Evolutionary conservation across 495 filamentous ascomycete genomes (phyloP), one percentile per base, ranked within the genome.

Genomic region (Platismatia glauca): DNA sequence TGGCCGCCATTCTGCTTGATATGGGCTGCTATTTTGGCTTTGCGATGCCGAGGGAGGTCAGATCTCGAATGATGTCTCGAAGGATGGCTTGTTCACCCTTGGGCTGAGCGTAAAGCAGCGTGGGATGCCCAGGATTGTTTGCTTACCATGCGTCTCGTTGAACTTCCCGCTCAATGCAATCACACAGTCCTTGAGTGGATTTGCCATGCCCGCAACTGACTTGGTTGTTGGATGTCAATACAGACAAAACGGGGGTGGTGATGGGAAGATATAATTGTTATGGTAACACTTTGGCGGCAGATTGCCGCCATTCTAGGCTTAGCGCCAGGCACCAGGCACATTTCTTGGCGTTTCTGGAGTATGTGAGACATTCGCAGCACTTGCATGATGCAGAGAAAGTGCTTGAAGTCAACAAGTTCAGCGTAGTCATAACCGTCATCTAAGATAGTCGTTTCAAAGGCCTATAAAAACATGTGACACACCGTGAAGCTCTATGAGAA

Each of bases 161-260:
- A 89, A 84, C 0, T 78, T 78, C 27, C 87, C 87, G 63, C 82
- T 84, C 33, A 88, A 69, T n/a, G 79, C 81, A 44, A 90, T 76
- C 18, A 71, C 73, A 37, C 79, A 73, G 3, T 74, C 75, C 22
- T 77, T 71, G 20, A 84, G 75, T n/a, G 60, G 55, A 34, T 66
- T 60, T 12, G 71, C 65, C 73, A 77, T 78, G 22, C 9, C n/a
- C 29, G 46, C 31, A 33, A 44, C 9, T 33, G 24, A 16, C 4
- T 58, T 39, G 24, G 16, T 15, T 41, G 35, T 4, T 31, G 5
- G 24, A 0, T 35, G 37, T 58, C 4, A 31, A 29, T 24, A 7
- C 1, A 24, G 7, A 18, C 41, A n/a, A 12, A 27, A 41, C 29
- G 3, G 3, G 16, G n/a, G 6, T 44, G 37, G 27, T 20, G 12